Evolutionary conservation across 495 filamentous ascomycete species (phyloP).

Genomic region (Aspergillus wentii): DNA sequence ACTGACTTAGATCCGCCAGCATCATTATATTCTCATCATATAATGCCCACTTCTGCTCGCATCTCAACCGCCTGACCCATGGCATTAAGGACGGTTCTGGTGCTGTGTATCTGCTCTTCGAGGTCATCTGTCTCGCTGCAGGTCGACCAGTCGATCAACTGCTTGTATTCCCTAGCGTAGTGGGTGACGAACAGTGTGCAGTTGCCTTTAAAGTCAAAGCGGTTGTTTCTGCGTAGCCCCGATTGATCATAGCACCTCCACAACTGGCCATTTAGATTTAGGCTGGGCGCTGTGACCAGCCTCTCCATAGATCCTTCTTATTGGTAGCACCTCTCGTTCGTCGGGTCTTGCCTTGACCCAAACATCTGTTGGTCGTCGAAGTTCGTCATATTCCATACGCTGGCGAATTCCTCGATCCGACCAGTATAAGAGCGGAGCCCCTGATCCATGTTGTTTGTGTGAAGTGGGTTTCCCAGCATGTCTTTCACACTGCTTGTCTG

Average conservation of each 20-base stretch:
- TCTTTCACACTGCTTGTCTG: not conserved
- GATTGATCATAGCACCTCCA: slow-evolving; percentile 16
- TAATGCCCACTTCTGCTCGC: not conserved
- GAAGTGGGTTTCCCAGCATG: not conserved
- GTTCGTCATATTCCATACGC: not conserved
- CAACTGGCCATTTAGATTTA: slow-evolving; percentile 7
- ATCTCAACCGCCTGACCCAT: not conserved
- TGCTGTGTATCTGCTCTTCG: slow-evolving; percentile 3
- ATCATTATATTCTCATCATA: not conserved
- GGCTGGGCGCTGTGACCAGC: not conserved
- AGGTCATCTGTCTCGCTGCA: not conserved
- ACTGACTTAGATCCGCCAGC: not conserved
- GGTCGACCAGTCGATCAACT: slow-evolving; percentile 18
- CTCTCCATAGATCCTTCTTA: not conserved
- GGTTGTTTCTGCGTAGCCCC: slow-evolving; percentile 1
- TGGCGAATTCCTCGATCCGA: not conserved
- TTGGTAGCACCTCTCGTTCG: not conserved
- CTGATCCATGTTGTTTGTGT: not conserved
- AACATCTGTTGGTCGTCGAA: not conserved
- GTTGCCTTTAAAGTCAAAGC: slow-evolving; percentile 26
- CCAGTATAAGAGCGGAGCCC: not conserved
- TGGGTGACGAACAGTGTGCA: not conserved
- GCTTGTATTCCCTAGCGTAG: slow-evolving; percentile 14
- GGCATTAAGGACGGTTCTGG: slow-evolving; percentile 11
- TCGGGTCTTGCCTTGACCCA: not conserved